Evolutionary conservation across 306 rosid species (phyloP).

Genomic region (Delonix regia): DNA sequence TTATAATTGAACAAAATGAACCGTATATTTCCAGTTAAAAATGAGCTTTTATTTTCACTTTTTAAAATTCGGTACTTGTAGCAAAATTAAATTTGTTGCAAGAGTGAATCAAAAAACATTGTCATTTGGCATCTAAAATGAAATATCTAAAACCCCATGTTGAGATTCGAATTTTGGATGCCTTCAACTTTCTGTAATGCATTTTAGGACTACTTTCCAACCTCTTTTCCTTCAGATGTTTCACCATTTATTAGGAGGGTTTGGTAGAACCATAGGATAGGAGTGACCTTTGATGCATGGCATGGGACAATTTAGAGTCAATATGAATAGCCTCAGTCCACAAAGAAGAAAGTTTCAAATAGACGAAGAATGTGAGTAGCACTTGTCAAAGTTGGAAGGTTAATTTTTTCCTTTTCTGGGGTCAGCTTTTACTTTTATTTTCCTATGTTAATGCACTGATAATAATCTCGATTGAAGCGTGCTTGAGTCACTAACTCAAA

Average conservation of each 20-base stretch:
- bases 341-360: neutral
- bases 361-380: slow-evolving; percentile 30
- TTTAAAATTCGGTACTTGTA: neutral
- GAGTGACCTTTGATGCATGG: slow-evolving; percentile 35
- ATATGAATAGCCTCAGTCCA: slow-evolving; percentile 31
- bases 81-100: neutral
- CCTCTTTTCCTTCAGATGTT: neutral
- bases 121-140: neutral
- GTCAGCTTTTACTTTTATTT: slow-evolving; percentile 15
- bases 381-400: slow-evolving; percentile 35
- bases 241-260: neutral
- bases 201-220: neutral
- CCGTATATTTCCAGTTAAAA: neutral
- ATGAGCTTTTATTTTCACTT: too few relatives aligned
- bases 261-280: slow-evolving; percentile 17
- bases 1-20: neutral
- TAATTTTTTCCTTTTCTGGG: slow-evolving; percentile 22
- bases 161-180: slow-evolving; percentile 1
- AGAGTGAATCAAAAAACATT: neutral
- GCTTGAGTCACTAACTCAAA: neutral
- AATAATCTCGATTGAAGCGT: neutral
- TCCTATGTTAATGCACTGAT: neutral
- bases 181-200: neutral
- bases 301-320: slow-evolving; percentile 20
- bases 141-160: neutral